These are phyloP conservation scores for Begonia peltatifolia DNA, from an alignment of 306 rosid genomes.

Conservation along the genomic window DNA sequence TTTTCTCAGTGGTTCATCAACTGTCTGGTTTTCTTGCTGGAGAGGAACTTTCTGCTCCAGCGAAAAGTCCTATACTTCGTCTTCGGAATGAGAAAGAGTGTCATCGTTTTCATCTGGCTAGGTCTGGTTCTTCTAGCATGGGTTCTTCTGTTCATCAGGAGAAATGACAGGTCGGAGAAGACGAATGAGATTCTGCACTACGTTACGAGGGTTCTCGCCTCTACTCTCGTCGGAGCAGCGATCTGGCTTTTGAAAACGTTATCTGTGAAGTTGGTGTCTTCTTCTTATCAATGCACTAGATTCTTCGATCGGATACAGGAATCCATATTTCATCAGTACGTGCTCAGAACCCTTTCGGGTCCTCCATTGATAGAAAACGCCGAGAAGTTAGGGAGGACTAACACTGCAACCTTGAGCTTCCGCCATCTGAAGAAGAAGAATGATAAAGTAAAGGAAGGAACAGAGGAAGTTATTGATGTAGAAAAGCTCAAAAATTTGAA, in stretches of 20 bases:
- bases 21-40: constrained; percentile 48
- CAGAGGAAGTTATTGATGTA: constrained; percentile 67
- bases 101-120: constrained; percentile 58
- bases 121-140: constrained; percentile 59
- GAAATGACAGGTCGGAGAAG: constrained; percentile 24
- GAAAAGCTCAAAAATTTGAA: constrained; percentile 66
- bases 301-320: constrained; percentile 86
- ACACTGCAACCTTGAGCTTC: constrained; percentile 36
- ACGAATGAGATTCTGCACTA: constrained; percentile 27
- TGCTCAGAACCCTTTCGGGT: constrained; percentile 58
- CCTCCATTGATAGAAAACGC: constrained; percentile 61
- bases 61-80: constrained; percentile 78
- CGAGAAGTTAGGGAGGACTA: constrained; percentile 20
- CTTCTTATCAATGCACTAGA: constrained; percentile 51
- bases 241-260: constrained; percentile 54
- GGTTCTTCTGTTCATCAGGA: constrained; percentile 37
- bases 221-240: constrained; percentile 45
- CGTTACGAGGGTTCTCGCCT: constrained; percentile 47
- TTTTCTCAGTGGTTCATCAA: constrained; percentile 53
- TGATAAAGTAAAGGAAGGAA: constrained; percentile 19
- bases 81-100: constrained; percentile 58
- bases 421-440: constrained; percentile 21
- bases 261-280: constrained; percentile 48
- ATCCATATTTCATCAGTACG: constrained; percentile 68
- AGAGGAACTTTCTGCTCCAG: constrained; percentile 51